A percentile compares a stretch with the other conserved stretches of the same genome.
Evolutionary conservation across 352 stramenopile species (phyloP).

Genomic region (Globisporangium apiculatum): DNA sequence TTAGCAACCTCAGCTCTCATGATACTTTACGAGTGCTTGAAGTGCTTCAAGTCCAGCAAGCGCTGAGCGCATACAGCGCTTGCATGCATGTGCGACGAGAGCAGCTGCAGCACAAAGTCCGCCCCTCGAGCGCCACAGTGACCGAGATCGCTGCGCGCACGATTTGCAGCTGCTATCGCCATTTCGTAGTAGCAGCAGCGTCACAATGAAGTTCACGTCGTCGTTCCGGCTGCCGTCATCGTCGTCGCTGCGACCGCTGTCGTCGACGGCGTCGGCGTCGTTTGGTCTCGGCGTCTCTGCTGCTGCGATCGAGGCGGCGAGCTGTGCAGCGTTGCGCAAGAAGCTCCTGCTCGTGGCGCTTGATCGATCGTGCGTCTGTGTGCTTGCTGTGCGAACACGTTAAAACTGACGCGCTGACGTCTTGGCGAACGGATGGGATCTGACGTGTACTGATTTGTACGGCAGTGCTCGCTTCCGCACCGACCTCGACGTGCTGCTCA

Average conservation of each 20-base stretch:
- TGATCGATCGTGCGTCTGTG: conserved; percentile 31
- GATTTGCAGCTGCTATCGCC: no score
- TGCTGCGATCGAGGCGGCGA: not conserved
- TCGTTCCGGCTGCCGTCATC: conserved; percentile 13
- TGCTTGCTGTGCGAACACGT: not conserved
- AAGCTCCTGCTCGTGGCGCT: conserved; percentile 38
- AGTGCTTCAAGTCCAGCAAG: no score
- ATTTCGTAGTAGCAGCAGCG: no score
- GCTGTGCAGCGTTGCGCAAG: conserved; percentile 20
- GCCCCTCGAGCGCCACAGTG: no score
- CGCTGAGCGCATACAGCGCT: no score
- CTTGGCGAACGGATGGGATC: not conserved
- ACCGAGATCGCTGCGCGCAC: no score
- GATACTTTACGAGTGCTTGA: no score
- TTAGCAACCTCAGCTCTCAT: no score
- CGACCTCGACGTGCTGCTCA: conserved; percentile 47
- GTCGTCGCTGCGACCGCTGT: conserved; percentile 6
- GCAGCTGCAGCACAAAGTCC: no score
- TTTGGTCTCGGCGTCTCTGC: not conserved
- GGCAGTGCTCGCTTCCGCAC: conserved; percentile 39
- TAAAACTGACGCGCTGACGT: not conserved
- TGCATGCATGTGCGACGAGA: no score
- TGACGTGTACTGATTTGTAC: not conserved
- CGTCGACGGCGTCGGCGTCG: not conserved
- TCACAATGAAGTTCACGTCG: conserved; percentile 3